Evolutionary conservation across 208 protist genomes (phyloP).

Genomic region (Leishmania amazonensis): DNA sequence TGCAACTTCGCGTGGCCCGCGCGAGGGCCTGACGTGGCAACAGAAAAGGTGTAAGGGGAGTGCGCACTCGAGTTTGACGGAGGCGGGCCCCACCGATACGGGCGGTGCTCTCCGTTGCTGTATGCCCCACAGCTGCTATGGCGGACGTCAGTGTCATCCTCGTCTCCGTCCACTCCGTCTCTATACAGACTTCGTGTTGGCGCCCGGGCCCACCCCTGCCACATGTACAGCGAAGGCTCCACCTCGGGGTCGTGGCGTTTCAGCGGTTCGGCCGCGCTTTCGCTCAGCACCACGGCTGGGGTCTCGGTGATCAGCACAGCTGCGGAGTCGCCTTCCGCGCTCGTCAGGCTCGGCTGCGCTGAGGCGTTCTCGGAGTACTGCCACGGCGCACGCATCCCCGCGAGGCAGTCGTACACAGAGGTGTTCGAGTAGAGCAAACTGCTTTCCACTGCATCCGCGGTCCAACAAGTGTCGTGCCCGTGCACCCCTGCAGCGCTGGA

Average conservation of each 20-base stretch:
- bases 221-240: not conserved
- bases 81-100: not conserved
- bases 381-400: not conserved
- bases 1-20: not conserved
- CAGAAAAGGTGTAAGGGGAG: constrained; percentile 10
- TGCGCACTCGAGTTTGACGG: not conserved
- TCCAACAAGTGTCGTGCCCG: not conserved
- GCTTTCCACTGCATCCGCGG: not conserved
- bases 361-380: constrained; percentile 7
- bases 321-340: not conserved
- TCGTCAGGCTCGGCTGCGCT: not conserved
- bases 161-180: not conserved
- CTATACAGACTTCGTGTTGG: not conserved
- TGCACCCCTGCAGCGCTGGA: not conserved
- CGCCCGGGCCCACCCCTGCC: not conserved
- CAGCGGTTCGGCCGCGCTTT: constrained; percentile 3
- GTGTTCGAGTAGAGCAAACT: not conserved
- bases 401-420: not conserved
- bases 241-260: not conserved
- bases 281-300: not conserved
- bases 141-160: not conserved
- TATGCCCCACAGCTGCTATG: not conserved
- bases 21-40: not conserved
- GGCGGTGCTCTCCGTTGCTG: not conserved
- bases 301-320: not conserved